Conservation (phyloP, 345 rosid species). For the Citrus sp. region DNA sequence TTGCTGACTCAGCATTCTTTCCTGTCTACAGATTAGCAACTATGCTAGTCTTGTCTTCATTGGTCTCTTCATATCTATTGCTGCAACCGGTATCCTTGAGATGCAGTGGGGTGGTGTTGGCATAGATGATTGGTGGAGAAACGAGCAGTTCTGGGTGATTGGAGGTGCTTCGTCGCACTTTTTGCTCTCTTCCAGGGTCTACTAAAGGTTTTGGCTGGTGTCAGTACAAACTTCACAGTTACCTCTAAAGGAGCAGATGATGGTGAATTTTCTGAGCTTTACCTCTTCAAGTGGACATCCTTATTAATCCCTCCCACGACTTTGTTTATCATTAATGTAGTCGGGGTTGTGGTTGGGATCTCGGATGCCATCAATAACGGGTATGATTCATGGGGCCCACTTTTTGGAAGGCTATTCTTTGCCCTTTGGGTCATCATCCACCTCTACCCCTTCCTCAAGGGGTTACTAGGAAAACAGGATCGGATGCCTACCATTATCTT, state of each 20-base stretch:
- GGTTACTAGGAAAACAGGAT: constrained; percentile 93
- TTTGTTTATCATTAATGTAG: constrained; percentile 73
- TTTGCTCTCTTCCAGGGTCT: constrained; percentile 96
- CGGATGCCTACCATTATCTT: constrained; percentile 89
- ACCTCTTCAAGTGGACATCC: constrained; percentile 97
- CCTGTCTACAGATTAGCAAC: constrained; percentile 76
- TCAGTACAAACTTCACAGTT: constrained; percentile 88
- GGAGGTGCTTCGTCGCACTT: constrained; percentile 97
- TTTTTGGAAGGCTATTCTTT: constrained; percentile 89
- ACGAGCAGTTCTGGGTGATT: constrained; percentile 98
- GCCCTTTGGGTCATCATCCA: constrained; percentile 94
- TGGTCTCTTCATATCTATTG: constrained; percentile 86
- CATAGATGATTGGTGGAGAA: constrained; percentile 98
- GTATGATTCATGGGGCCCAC: constrained; percentile 97
- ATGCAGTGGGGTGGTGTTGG: constrained; percentile 99
- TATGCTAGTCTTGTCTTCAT: constrained; percentile 86
- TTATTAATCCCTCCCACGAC: constrained; percentile 86
- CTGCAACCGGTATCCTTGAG: constrained; percentile 91
- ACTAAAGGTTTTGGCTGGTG: constrained; percentile 93
- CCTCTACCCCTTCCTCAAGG: constrained; percentile 98
- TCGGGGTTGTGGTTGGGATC: constrained; percentile 91
- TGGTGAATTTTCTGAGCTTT: constrained; percentile 89
- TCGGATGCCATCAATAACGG: constrained; percentile 97
- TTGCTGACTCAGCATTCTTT: not conserved
- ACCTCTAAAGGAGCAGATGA: constrained; percentile 96